These are phyloP conservation scores for Paecilomyces formosus DNA, from an alignment of 2,329 filamentous ascomycete genomes.

Conservation along the genomic window DNA sequence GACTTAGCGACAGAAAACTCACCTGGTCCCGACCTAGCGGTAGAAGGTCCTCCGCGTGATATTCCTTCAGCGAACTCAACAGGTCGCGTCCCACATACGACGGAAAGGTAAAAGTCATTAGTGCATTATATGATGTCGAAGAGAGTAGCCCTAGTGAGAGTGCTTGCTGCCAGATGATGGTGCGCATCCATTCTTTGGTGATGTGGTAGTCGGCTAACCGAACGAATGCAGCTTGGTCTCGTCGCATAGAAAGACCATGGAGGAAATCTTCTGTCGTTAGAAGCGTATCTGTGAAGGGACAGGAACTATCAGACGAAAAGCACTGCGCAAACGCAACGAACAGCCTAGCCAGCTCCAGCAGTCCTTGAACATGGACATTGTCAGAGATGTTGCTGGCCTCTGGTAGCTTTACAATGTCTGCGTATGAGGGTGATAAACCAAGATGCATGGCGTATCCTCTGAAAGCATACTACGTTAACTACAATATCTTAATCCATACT, in stretches of 20 bases:
- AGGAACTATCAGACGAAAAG: conserved; percentile 1
- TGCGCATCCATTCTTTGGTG: conserved; percentile 25
- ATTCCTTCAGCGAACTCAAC: conserved; percentile 14
- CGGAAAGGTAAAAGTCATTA: conserved; percentile 21
- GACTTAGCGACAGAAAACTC: neutral
- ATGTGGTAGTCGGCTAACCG: conserved; percentile 21
- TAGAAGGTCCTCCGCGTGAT: conserved; percentile 18
- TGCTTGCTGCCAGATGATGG: conserved; percentile 24
- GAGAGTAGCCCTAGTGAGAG: conserved; percentile 18
- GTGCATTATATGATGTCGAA: conserved; percentile 10
- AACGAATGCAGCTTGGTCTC: conserved; percentile 9
- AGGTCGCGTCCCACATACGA: conserved; percentile 17
- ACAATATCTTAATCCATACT: neutral
- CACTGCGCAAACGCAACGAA: conserved; percentile 19
- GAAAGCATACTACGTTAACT: neutral
- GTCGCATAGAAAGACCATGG: conserved; percentile 9
- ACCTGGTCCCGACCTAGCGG: conserved; percentile 24
- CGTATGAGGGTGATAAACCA: conserved; percentile 18
- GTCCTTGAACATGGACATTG: conserved; percentile 15
- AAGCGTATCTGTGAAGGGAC: conserved; percentile 3
- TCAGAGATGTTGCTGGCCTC: neutral
- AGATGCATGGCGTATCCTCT: conserved; percentile 25
- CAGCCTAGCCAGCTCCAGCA: conserved; percentile 16
- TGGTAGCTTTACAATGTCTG: conserved; percentile 5
- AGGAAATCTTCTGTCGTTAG: conserved; percentile 14